Evolutionary conservation across 2,329 filamentous ascomycete species (phyloP).

Genomic region (Neofusicoccum sp.): DNA sequence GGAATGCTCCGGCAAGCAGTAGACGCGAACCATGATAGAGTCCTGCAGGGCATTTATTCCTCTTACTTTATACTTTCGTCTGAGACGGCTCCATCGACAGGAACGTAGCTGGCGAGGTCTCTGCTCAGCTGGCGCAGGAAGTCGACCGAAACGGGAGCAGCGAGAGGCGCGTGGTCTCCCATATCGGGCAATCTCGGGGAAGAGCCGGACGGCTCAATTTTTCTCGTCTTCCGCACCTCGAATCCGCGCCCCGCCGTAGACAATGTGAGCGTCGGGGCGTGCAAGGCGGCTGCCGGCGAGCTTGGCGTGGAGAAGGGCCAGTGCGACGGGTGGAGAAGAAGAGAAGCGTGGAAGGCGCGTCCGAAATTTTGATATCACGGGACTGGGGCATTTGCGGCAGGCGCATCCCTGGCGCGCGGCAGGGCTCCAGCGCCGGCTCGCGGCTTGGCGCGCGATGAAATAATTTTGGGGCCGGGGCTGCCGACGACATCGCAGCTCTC

Average conservation of each 20-base stretch:
- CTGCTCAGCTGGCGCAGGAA: conserved; percentile 15
- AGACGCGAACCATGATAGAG: background rate
- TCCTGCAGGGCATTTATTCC: background rate
- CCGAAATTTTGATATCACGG: conserved; percentile 18
- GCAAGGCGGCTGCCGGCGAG: background rate
- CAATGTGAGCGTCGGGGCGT: background rate
- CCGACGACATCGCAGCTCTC: conserved; percentile 1
- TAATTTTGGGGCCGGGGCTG: conserved; percentile 15
- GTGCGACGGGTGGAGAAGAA: background rate
- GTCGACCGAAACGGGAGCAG: background rate
- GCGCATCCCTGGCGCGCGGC: conserved; percentile 3
- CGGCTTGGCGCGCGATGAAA: conserved; percentile 15
- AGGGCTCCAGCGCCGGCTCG: background rate
- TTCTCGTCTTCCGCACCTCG: background rate
- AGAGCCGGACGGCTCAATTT: background rate
- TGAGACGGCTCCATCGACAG: background rate
- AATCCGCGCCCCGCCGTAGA: background rate
- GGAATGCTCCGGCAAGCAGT: background rate
- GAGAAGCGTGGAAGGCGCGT: background rate
- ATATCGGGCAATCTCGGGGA: conserved; percentile 11
- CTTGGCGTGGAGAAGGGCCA: background rate
- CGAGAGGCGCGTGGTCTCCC: background rate
- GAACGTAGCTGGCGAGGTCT: conserved; percentile 6
- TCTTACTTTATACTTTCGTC: conserved; percentile 18
- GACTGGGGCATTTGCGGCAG: background rate